phyloP scores from a whole-genome alignment of 371 early-diverging fungal genomes.

The Rhizomucor pusillus region DNA sequence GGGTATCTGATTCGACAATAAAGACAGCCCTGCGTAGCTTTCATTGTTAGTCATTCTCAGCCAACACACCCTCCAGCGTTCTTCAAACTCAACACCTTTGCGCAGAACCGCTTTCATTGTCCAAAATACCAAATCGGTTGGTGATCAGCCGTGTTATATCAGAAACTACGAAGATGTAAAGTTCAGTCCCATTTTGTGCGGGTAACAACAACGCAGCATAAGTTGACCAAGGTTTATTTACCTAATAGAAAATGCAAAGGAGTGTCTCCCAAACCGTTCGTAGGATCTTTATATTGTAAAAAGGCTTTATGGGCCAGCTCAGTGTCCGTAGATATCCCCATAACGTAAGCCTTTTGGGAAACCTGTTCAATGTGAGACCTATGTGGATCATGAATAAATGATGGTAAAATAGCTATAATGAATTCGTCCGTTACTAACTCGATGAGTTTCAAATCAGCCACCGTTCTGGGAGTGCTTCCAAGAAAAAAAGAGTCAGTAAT shows the following conservation, averaged over 20 bases:
- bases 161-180: not conserved
- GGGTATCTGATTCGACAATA: not conserved
- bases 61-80: too few species aligned
- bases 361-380: too few species aligned
- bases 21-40: not conserved
- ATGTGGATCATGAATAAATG: too few species aligned
- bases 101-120: constrained; percentile 1
- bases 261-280: too few species aligned
- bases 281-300: too few species aligned
- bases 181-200: not conserved
- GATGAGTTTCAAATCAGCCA: not conserved
- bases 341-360: not conserved
- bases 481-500: not conserved
- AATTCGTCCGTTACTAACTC: not conserved
- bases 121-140: constrained; percentile 4
- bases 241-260: too few species aligned
- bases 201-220: not conserved
- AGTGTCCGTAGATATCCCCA: not conserved
- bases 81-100: constrained; percentile 1
- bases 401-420: too few species aligned
- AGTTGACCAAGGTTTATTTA: not conserved
- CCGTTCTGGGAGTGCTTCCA: not conserved
- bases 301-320: not conserved
- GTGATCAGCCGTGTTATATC: constrained; percentile 1
- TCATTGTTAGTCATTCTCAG: too few species aligned